A percentile compares a stretch with the other conserved stretches of the same genome.
These are phyloP conservation scores for Ustilago nuda DNA, from an alignment of 1,284 basidiomycete genomes.

Conservation along the genomic window DNA sequence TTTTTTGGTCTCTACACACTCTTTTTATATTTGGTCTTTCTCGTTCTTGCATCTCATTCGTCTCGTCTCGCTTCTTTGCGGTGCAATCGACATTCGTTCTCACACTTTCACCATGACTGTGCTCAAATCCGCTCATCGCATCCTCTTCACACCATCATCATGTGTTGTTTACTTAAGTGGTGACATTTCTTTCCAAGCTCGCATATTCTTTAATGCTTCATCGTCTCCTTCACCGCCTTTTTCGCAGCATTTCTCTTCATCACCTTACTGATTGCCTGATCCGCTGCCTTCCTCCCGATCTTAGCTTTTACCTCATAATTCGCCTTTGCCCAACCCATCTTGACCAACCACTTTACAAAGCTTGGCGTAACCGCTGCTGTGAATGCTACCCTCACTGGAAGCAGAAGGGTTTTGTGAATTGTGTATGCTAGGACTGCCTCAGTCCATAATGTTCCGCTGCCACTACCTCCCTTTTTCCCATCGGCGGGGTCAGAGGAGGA, in stretches of 20 bases:
- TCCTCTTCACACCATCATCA: neutral
- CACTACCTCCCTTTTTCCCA: neutral
- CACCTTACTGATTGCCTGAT: conserved; percentile 35
- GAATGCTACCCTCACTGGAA: conserved; percentile 89
- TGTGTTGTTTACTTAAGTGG: conserved; percentile 3
- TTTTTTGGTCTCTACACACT: neutral
- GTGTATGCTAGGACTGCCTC: conserved; percentile 93
- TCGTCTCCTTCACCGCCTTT: conserved; percentile 8
- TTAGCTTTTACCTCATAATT: conserved; percentile 42
- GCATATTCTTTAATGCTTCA: conserved; percentile 18
- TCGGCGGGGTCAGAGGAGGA: neutral
- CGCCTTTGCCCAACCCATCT: conserved; percentile 61
- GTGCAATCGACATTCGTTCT: neutral
- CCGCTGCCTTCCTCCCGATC: conserved; percentile 32
- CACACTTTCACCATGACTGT: neutral
- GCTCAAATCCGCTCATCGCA: neutral
- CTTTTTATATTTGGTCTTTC: neutral
- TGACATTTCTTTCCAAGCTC: neutral
- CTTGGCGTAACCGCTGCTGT: conserved; percentile 88
- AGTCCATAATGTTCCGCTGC: conserved; percentile 75
- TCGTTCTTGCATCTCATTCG: neutral
- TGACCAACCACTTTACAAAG: conserved; percentile 74
- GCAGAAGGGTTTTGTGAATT: conserved; percentile 91
- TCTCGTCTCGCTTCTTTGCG: neutral
- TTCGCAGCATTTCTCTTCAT: conserved; percentile 20